Conservation (phyloP, 1,139 yeast genomes). For the Scheffersomyces titani region DNA sequence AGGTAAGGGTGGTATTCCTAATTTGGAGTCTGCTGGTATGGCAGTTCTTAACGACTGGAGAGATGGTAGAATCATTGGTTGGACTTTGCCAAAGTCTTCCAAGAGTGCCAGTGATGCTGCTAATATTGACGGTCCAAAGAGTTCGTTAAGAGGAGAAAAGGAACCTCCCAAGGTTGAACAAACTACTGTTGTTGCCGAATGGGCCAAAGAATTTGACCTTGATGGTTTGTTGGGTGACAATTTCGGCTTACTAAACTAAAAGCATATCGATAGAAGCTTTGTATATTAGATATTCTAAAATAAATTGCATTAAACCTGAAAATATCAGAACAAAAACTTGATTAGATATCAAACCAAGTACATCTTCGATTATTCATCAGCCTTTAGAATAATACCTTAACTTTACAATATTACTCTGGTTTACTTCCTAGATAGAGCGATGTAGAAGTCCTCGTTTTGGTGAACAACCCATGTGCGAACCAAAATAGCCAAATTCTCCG, state of each 20-base stretch:
- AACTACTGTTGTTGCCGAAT: conserved; percentile 79
- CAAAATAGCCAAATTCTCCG: background rate
- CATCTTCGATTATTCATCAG: background rate
- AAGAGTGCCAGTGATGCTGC: conserved; percentile 30
- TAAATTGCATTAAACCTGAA: background rate
- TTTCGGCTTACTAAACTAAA: conserved; percentile 22
- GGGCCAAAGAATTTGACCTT: conserved; percentile 94
- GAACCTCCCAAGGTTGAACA: conserved; percentile 63
- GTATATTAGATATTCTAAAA: background rate
- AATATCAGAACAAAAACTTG: background rate
- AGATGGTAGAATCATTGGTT: conserved; percentile 90
- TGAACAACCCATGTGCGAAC: background rate
- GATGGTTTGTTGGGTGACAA: conserved; percentile 67
- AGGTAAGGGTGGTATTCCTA: conserved; percentile 92
- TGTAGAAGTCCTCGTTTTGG: background rate
- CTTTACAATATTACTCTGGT: no score
- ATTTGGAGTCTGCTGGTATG: conserved; percentile 80
- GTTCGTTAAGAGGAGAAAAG: conserved; percentile 45
- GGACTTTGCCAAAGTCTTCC: conserved; percentile 82
- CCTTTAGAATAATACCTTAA: no score
- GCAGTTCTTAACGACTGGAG: conserved; percentile 93
- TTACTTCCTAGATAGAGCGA: background rate
- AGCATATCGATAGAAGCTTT: background rate
- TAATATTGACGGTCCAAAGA: conserved; percentile 38
- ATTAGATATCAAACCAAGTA: background rate